Evolutionary conservation across 1,284 basidiomycete species (phyloP).

Genomic region (Coriolopsis trogii): DNA sequence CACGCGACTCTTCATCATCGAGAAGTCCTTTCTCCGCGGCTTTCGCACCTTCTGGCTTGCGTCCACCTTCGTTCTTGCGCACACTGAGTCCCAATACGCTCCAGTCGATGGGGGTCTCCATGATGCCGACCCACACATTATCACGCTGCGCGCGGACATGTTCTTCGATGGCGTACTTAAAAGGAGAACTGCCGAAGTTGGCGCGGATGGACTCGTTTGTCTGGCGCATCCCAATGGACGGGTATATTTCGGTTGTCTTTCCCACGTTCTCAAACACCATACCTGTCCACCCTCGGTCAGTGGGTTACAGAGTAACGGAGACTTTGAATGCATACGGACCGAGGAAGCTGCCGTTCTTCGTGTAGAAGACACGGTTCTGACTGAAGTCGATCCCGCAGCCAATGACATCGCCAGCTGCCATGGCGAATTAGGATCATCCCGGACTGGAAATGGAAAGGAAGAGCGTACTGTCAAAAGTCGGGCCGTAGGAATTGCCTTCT

Average conservation of each 20-base stretch:
- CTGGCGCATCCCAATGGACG: slow-evolving; percentile 86
- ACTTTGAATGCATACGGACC: slow-evolving; percentile 46
- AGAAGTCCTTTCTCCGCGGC: slow-evolving; percentile 17
- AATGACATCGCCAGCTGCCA: slow-evolving; percentile 77
- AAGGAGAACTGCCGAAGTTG: slow-evolving; percentile 87
- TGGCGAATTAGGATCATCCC: slow-evolving; percentile 10
- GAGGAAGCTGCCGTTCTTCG: slow-evolving; percentile 82
- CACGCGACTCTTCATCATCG: slow-evolving; percentile 37
- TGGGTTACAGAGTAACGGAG: slow-evolving; percentile 5
- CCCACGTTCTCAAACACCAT: slow-evolving; percentile 75
- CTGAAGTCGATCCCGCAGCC: slow-evolving; percentile 92
- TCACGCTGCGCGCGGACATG: slow-evolving; percentile 72
- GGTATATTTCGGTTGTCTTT: slow-evolving; percentile 66
- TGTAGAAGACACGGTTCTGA: slow-evolving; percentile 81
- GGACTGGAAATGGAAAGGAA: background rate
- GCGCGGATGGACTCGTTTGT: slow-evolving; percentile 71
- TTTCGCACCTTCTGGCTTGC: slow-evolving; percentile 20
- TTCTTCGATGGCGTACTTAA: slow-evolving; percentile 86
- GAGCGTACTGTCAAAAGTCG: slow-evolving; percentile 70
- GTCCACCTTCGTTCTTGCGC: slow-evolving; percentile 17
- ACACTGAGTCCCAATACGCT: slow-evolving; percentile 30
- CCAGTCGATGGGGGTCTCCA: slow-evolving; percentile 47
- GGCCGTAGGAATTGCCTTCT: slow-evolving; percentile 74
- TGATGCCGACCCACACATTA: slow-evolving; percentile 64
- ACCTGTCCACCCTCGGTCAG: slow-evolving; percentile 42